Percentiles rank a stretch among this genome's conserved stretches.
phyloP scores from a whole-genome alignment of 2,329 filamentous ascomycete genomes.

The Stachybotrys elegans region DNA sequence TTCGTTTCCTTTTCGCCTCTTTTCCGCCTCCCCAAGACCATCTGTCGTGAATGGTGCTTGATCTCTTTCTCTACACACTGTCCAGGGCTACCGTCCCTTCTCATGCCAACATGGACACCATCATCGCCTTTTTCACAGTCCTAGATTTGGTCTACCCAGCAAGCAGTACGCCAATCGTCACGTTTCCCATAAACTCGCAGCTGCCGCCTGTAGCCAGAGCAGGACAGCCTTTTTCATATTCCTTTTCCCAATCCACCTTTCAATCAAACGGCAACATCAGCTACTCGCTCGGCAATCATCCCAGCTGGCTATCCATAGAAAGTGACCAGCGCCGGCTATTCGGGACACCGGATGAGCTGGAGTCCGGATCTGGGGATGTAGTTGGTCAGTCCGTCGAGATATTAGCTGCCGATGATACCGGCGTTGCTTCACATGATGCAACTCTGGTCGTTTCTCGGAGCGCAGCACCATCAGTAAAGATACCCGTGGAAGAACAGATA shows the following conservation, averaged over 20 bases:
- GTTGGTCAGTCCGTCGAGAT: slow-evolving; percentile 60
- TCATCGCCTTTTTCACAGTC: slow-evolving; percentile 18
- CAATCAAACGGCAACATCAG: slow-evolving; percentile 55
- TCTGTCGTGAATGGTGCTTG: slow-evolving; percentile 12
- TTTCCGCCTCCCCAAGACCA: no score
- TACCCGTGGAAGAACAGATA: slow-evolving; percentile 55
- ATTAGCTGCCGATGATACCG: slow-evolving; percentile 62
- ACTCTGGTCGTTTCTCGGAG: slow-evolving; percentile 66
- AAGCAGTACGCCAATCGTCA: slow-evolving; percentile 35
- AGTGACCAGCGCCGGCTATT: slow-evolving; percentile 58
- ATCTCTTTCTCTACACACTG: no score
- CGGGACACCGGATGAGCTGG: slow-evolving; percentile 59
- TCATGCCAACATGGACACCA: slow-evolving; percentile 21
- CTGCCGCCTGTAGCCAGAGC: slow-evolving; percentile 73
- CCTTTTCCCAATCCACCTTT: slow-evolving; percentile 72
- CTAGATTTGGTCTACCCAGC: slow-evolving; percentile 24
- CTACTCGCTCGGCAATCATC: slow-evolving; percentile 63
- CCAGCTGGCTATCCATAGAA: slow-evolving; percentile 72
- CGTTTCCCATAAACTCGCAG: slow-evolving; percentile 80
- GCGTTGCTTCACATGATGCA: slow-evolving; percentile 58
- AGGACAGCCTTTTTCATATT: slow-evolving; percentile 61
- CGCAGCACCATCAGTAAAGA: slow-evolving; percentile 45
- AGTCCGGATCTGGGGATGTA: slow-evolving; percentile 43
- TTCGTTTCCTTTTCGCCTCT: no score
- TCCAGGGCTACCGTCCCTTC: no score